Conservation (phyloP, 1,284 basidiomycete species). For the Marasmius sp. region DNA sequence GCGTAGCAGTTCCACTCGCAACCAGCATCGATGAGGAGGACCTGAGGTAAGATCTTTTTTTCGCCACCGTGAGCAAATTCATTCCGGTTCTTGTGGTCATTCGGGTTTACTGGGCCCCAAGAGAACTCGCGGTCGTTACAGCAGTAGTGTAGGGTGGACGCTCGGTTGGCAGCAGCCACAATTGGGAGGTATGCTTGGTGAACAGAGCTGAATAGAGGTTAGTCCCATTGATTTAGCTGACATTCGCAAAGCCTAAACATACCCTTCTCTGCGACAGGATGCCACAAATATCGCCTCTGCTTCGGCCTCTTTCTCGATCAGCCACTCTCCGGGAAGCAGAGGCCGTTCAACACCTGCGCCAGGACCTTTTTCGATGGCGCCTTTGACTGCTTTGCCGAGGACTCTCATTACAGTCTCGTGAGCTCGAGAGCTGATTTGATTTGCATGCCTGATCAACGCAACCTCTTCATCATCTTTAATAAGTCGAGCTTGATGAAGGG, state of each 20-base stretch:
- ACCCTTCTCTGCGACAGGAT: constrained; percentile 84
- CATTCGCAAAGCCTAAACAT: constrained; percentile 21
- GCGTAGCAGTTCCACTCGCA: constrained; percentile 87
- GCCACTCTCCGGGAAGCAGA: constrained; percentile 73
- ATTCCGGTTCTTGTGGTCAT: constrained; percentile 55
- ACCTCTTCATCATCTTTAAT: constrained; percentile 79
- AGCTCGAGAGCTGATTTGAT: constrained; percentile 81
- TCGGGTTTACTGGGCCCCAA: constrained; percentile 67
- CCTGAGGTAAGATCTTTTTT: constrained; percentile 64
- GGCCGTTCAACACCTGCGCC: constrained; percentile 52
- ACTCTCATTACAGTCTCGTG: constrained; percentile 92
- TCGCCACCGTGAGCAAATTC: constrained; percentile 39
- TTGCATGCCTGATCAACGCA: constrained; percentile 71
- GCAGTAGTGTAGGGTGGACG: constrained; percentile 89
- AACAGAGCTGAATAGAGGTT: constrained; percentile 51
- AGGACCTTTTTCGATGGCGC: constrained; percentile 43
- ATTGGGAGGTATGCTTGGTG: constrained; percentile 91
- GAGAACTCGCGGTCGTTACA: constrained; percentile 80
- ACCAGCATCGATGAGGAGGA: constrained; percentile 89
- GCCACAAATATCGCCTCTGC: constrained; percentile 91
- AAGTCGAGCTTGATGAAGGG: constrained; percentile 76
- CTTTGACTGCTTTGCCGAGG: constrained; percentile 71
- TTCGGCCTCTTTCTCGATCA: constrained; percentile 87
- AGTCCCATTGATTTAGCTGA: neutral
- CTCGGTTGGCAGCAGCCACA: constrained; percentile 79